A percentile compares a stretch with the other conserved stretches of the same genome.
Conservation (phyloP, 2,329 filamentous ascomycete genomes). For the Colletotrichum agaves region DNA sequence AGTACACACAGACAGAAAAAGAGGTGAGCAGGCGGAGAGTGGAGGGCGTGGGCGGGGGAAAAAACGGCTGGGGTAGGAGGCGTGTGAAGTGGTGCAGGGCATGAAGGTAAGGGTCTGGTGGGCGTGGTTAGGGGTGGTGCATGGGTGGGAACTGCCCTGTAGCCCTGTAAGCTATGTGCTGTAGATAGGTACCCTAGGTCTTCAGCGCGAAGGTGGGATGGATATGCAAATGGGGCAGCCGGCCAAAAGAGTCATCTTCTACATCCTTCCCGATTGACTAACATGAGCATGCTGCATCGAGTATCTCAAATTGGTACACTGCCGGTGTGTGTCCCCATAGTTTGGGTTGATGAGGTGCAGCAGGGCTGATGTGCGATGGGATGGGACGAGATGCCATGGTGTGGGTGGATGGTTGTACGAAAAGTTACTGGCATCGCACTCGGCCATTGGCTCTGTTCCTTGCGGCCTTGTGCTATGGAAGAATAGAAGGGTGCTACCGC, state of each 20-base stretch:
- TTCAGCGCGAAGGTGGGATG: slow-evolving; percentile 9
- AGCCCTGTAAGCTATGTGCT: not conserved
- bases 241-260: slow-evolving; percentile 38
- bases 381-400: slow-evolving; percentile 20
- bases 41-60: slow-evolving; percentile 38
- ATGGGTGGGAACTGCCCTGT: slow-evolving; percentile 16
- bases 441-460: slow-evolving; percentile 7
- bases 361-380: slow-evolving; percentile 38
- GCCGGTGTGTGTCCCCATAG: slow-evolving; percentile 30
- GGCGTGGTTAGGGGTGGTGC: slow-evolving; percentile 16
- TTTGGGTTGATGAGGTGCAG: slow-evolving; percentile 38
- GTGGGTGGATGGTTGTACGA: slow-evolving; percentile 34
- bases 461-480: slow-evolving; percentile 12
- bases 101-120: slow-evolving; percentile 18
- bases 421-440: not conserved
- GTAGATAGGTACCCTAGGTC: not conserved
- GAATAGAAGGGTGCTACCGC: slow-evolving; percentile 12
- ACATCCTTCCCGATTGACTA: slow-evolving; percentile 31
- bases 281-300: too few species aligned
- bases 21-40: slow-evolving; percentile 24
- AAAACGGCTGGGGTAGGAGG: slow-evolving; percentile 41
- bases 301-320: slow-evolving; percentile 36
- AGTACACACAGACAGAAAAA: not conserved
- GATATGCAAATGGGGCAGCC: slow-evolving; percentile 11
- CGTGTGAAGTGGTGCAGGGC: slow-evolving; percentile 7